A percentile compares a stretch with the other conserved stretches of the same genome.
These are phyloP conservation scores for Diutina pseudorugosa DNA, from an alignment of 1,139 yeast species.

Conservation along the genomic window DNA sequence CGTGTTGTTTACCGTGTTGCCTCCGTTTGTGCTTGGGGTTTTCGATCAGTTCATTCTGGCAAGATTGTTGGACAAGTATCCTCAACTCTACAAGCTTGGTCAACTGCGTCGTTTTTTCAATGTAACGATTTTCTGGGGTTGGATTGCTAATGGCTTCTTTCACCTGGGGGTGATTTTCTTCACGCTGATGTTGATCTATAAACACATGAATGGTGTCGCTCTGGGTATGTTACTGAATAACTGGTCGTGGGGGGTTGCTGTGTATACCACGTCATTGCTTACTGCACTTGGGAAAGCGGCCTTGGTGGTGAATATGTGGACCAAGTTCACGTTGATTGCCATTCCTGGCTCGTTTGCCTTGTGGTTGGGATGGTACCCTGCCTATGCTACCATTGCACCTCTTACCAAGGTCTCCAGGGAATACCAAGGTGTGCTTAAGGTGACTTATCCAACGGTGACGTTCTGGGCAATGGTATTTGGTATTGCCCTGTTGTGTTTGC, in stretches of 20 bases:
- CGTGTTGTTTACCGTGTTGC: constrained; percentile 88
- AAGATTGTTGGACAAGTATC: constrained; percentile 77
- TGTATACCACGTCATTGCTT: constrained; percentile 77
- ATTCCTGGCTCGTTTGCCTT: constrained; percentile 86
- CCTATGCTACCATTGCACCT: constrained; percentile 81
- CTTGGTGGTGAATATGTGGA: constrained; percentile 85
- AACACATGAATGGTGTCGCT: constrained; percentile 52
- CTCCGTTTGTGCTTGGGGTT: constrained; percentile 93
- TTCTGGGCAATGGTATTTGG: constrained; percentile 82
- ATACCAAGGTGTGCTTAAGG: constrained; percentile 67
- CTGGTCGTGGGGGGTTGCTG: constrained; percentile 93
- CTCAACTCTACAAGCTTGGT: constrained; percentile 85
- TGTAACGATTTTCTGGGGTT: constrained; percentile 90
- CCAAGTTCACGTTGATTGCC: constrained; percentile 81
- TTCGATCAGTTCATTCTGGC: constrained; percentile 96
- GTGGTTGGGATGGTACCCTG: constrained; percentile 83
- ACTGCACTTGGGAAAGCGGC: constrained; percentile 96
- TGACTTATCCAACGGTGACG: constrained; percentile 62
- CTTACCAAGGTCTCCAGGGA: constrained; percentile 71
- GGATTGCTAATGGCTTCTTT: constrained; percentile 91
- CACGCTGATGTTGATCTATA: constrained; percentile 58
- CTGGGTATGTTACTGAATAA: constrained; percentile 73
- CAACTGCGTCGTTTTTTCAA: constrained; percentile 83
- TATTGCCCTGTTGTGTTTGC: constrained; percentile 62
- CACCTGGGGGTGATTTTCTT: constrained; percentile 82